Base-by-base conservation (phyloP, 345 rosid species). In the Draba incana region DNA sequence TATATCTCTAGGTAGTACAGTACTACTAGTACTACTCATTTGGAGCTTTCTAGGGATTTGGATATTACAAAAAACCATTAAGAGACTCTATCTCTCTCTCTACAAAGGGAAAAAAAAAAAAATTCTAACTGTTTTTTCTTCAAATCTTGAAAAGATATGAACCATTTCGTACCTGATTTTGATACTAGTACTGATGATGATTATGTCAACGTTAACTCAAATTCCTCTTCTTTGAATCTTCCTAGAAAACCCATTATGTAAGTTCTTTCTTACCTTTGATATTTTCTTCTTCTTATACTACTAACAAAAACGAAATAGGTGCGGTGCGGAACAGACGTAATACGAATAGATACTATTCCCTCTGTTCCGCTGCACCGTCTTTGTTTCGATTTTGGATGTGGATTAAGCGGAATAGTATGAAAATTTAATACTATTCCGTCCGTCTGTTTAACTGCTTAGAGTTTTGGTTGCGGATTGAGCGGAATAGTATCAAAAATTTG, bases 101-200 rank as follows among this genome's bases (percentile, higher is more conserved):
- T 20, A 39, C 23, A n/a, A 41, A 23, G 2, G 6, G 6, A 33
- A 31, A 6, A 33, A 33, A n/a, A n/a, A n/a, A n/a, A n/a, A n/a
- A n/a, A n/a, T n/a, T n/a, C n/a, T n/a, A n/a, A 6, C 7, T 2
- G 8, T 12, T 11, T 20, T 2, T 25, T 57, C 41, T 2, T 39
- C 0, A 1, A 4, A 35, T 23, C 28, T 4, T 2, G 1, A 0
- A 10, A 25, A 39, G 9, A 70, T 31, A 87, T 92, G 97, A 82
- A 79, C 78, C 88, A 75, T 80, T 81, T 77, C 53, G 93, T 86
- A 14, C 98, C 93, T 0, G 96, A 86, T 56, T 92, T 86, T 57
- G 85, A 85, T 0, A 65, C 81, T 48, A 28, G 31, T 28, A 28
- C 39, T 35, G 92, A 80, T 13, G 92, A 84, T 35, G 82, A 80